Percentiles rank a stretch among this genome's conserved stretches.
phyloP scores from a whole-genome alignment of 768 basidiomycete species.

The Mycena rebaudengoi region DNA sequence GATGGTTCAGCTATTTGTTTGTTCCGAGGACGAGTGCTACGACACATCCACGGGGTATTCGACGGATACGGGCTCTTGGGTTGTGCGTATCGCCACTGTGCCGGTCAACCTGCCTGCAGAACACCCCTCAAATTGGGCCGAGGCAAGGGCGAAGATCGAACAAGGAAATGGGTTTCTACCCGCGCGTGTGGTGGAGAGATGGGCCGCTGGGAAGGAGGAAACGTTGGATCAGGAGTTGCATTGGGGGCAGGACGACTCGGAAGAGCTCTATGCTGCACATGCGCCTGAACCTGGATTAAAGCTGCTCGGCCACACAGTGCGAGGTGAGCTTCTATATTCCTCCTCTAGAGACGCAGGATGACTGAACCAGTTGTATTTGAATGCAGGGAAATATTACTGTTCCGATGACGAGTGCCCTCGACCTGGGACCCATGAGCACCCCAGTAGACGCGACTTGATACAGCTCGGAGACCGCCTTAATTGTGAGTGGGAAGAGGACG shows the following conservation, averaged over 20 bases:
- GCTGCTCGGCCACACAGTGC: constrained; percentile 15
- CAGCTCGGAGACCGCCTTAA: constrained; percentile 14
- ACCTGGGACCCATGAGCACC: not conserved
- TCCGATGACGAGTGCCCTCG: constrained; percentile 16
- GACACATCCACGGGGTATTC: constrained; percentile 2
- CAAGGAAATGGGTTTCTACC: constrained; percentile 17
- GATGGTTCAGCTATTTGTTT: constrained; percentile 25
- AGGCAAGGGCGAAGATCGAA: constrained; percentile 1
- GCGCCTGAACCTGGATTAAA: constrained; percentile 19
- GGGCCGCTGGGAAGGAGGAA: constrained; percentile 20
- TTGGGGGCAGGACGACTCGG: constrained; percentile 19
- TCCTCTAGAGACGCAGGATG: no score
- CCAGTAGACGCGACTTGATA: constrained; percentile 5
- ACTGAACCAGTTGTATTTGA: not conserved
- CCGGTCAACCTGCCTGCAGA: not conserved
- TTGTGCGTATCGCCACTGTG: constrained; percentile 23
- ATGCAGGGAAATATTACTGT: constrained; percentile 22
- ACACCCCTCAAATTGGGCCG: not conserved
- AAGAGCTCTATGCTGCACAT: constrained; percentile 20
- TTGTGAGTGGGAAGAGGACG: constrained; percentile 17
- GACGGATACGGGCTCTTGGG: constrained; percentile 20
- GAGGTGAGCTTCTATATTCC: constrained; percentile 2
- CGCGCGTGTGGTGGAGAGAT: constrained; percentile 5
- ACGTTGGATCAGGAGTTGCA: constrained; percentile 6
- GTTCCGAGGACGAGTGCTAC: constrained; percentile 16